phyloP scores from a whole-genome alignment of 2,329 filamentous ascomycete genomes.

The Tolypocladium tundrense region DNA sequence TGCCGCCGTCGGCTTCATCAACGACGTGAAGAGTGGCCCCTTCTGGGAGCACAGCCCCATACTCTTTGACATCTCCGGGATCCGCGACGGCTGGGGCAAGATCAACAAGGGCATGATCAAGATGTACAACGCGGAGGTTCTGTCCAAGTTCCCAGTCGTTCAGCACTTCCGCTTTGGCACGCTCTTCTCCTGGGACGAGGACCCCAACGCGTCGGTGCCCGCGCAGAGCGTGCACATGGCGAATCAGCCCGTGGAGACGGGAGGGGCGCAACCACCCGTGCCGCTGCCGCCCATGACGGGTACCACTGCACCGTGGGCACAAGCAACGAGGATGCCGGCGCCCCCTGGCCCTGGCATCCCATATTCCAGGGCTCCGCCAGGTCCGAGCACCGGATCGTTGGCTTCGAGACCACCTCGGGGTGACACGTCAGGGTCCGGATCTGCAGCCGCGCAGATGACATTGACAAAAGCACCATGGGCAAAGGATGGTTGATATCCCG shows the following conservation, averaged over 20 bases:
- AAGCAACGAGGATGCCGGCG: conserved; percentile 27
- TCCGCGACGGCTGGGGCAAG: conserved; percentile 92
- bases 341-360: conserved; percentile 25
- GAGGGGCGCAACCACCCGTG: conserved; percentile 9
- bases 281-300: conserved; percentile 16
- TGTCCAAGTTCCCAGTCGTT: conserved; percentile 96
- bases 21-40: conserved; percentile 90
- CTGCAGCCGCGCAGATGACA: conserved; percentile 26
- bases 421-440: conserved; percentile 11
- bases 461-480: conserved; percentile 39
- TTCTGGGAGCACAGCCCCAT: conserved; percentile 98
- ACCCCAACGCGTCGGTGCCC: conserved; percentile 46
- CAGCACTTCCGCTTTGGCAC: conserved; percentile 86
- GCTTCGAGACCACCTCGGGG: conserved; percentile 11
- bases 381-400: conserved; percentile 15
- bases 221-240: conserved; percentile 44
- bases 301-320: conserved; percentile 35
- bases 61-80: conserved; percentile 86
- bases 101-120: conserved; percentile 99
- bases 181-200: conserved; percentile 65
- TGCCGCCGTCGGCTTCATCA: conserved; percentile 89
- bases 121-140: conserved; percentile 96
- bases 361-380: conserved; percentile 25
- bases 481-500: conserved; percentile 13
- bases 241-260: conserved; percentile 34